Conservation (phyloP, 2,329 filamentous ascomycete species). For the Claviceps sp. region DNA sequence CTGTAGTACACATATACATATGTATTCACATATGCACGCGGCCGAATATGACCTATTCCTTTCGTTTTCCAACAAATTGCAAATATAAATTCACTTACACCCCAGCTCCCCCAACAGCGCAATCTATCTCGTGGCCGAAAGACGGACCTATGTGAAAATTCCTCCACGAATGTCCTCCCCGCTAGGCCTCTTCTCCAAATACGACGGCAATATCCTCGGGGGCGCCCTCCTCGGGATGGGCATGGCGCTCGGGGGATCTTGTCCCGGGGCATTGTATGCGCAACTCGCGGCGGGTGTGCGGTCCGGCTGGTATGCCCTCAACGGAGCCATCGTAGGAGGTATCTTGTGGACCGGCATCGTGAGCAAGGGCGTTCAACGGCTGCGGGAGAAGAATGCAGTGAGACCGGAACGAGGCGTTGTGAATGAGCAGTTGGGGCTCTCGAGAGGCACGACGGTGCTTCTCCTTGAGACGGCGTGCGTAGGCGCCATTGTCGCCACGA, state of each 20-base stretch:
- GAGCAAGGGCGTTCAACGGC: slow-evolving; percentile 19
- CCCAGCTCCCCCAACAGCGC: slow-evolving; percentile 19
- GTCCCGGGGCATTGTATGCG: slow-evolving; percentile 50
- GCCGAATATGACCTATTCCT: not conserved
- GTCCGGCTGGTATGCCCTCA: slow-evolving; percentile 37
- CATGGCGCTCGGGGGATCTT: slow-evolving; percentile 52
- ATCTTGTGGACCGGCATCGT: slow-evolving; percentile 35
- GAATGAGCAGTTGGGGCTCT: slow-evolving; percentile 27
- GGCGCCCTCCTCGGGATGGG: slow-evolving; percentile 49
- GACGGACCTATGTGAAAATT: slow-evolving; percentile 27
- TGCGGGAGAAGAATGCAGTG: slow-evolving; percentile 13
- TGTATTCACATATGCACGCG: not conserved
- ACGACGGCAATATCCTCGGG: slow-evolving; percentile 53
- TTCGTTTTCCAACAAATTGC: not conserved
- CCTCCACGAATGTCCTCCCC: slow-evolving; percentile 36
- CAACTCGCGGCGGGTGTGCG: slow-evolving; percentile 42
- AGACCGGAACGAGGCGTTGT: slow-evolving; percentile 21
- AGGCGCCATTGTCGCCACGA: slow-evolving; percentile 25
- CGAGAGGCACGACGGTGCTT: slow-evolving; percentile 22
- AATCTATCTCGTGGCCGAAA: slow-evolving; percentile 32
- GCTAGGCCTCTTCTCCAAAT: slow-evolving; percentile 37
- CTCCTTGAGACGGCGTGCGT: slow-evolving; percentile 30
- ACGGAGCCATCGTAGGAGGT: slow-evolving; percentile 43
- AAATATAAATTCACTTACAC: not conserved
- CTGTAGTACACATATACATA: not conserved